A percentile compares a stretch with the other conserved stretches of the same genome.
These are phyloP conservation scores for Cytospora mali DNA, from an alignment of 2,329 filamentous ascomycete species.

Conservation along the genomic window DNA sequence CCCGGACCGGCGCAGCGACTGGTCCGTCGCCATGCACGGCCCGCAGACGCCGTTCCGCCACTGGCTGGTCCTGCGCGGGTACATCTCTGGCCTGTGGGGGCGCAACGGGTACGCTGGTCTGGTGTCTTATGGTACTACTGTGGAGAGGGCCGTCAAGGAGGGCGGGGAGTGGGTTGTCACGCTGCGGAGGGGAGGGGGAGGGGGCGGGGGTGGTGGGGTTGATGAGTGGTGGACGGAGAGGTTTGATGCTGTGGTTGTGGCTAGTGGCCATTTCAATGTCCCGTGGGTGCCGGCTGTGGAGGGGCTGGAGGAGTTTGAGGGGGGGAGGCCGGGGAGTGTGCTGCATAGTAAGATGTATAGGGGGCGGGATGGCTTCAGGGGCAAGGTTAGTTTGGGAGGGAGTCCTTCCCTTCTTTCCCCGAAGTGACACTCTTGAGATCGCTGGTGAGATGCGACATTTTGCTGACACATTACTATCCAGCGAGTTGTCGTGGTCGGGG, in stretches of 20 bases:
- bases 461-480: slow-evolving; percentile 33
- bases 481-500: slow-evolving; percentile 64
- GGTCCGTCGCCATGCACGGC: slow-evolving; percentile 53
- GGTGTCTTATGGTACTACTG: slow-evolving; percentile 60
- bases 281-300: slow-evolving; percentile 55
- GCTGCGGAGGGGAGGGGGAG: slow-evolving; percentile 44
- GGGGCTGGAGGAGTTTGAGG: slow-evolving; percentile 52
- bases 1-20: slow-evolving; percentile 44
- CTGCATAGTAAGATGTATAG: slow-evolving; percentile 59
- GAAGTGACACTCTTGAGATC: neutral
- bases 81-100: slow-evolving; percentile 54
- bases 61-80: slow-evolving; percentile 58
- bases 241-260: slow-evolving; percentile 62
- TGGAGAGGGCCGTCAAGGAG: slow-evolving; percentile 59
- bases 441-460: neutral
- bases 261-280: slow-evolving; percentile 60
- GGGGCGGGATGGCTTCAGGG: slow-evolving; percentile 46
- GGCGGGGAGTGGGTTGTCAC: slow-evolving; percentile 55
- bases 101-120: slow-evolving; percentile 56
- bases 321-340: slow-evolving; percentile 50
- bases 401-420: no score
- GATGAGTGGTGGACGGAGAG: slow-evolving; percentile 65
- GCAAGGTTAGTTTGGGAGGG: slow-evolving; percentile 43
- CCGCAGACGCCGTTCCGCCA: slow-evolving; percentile 63
- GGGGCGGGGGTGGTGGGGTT: slow-evolving; percentile 33